Percentiles rank a stretch among this genome's conserved stretches.
phyloP scores from a whole-genome alignment of 257 asterid species.

The Perilla frutescens region DNA sequence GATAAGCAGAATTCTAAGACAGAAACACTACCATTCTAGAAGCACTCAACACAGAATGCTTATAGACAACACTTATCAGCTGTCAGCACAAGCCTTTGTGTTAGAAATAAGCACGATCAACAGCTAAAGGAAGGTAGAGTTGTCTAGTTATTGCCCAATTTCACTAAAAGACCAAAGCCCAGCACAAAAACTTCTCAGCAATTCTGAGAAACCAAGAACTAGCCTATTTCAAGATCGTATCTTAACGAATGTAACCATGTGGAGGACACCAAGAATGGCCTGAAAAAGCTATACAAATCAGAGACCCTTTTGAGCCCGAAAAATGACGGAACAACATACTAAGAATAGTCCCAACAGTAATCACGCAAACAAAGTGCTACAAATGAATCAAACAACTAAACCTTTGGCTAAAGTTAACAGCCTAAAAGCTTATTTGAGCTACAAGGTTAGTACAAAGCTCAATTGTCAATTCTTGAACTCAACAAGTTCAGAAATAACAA shows the following conservation, averaged over 20 bases:
- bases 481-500: conserved; percentile 25
- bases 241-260: conserved; percentile 7
- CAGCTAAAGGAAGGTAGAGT: background rate
- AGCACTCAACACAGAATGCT: background rate
- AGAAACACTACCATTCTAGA: conserved; percentile 11
- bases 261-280: background rate
- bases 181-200: conserved; percentile 9
- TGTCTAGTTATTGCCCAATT: conserved; percentile 3
- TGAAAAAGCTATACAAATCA: background rate
- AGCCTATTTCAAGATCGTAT: conserved; percentile 5
- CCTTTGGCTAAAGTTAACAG: conserved; percentile 13
- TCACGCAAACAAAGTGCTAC: background rate
- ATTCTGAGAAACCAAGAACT: background rate
- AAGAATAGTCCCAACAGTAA: no score
- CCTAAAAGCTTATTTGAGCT: conserved; percentile 25
- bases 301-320: conserved; percentile 4
- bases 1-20: conserved; percentile 3
- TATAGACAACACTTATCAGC: background rate
- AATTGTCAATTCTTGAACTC: background rate
- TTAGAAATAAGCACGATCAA: conserved; percentile 20
- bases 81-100: background rate
- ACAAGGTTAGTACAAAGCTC: background rate
- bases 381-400: conserved; percentile 12
- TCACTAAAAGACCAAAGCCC: background rate
- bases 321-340: conserved; percentile 8